Percentiles rank a stretch among this genome's conserved stretches.
Evolutionary conservation across 495 filamentous ascomycete genomes (phyloP).

Genomic region (Aspergillus mulundensis): DNA sequence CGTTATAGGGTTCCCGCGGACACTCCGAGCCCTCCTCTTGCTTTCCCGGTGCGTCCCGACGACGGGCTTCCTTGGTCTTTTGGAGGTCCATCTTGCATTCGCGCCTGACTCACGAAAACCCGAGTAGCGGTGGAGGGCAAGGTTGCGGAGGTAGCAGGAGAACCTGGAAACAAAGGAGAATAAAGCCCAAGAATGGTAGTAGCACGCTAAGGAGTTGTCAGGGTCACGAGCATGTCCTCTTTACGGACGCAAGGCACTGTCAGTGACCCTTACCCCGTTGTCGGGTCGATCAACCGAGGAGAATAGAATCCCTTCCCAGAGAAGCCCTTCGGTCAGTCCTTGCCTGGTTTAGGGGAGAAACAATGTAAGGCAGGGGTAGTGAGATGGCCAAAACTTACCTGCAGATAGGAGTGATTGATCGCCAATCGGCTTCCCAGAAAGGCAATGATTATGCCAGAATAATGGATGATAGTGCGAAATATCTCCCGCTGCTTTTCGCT

Average conservation of each 20-base stretch:
- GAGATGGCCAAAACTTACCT: slow-evolving; percentile 12
- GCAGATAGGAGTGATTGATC: slow-evolving; percentile 18
- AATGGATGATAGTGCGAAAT: slow-evolving; percentile 13
- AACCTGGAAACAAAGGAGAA: not conserved
- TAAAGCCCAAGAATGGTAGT: not conserved
- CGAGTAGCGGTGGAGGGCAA: not conserved
- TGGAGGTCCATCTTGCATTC: slow-evolving; percentile 42
- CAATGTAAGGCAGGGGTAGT: not conserved
- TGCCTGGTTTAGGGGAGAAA: slow-evolving; percentile 13
- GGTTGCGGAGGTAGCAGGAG: not conserved
- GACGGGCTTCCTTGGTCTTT: slow-evolving; percentile 44
- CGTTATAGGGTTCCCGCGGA: slow-evolving; percentile 36
- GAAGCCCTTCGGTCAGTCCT: slow-evolving; percentile 21
- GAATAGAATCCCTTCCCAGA: slow-evolving; percentile 18
- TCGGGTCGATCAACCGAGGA: slow-evolving; percentile 11
- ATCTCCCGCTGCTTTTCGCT: not conserved
- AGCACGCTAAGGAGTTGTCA: slow-evolving; percentile 15
- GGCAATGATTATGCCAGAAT: slow-evolving; percentile 5
- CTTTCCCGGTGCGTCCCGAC: slow-evolving; percentile 27
- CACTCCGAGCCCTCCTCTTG: slow-evolving; percentile 43
- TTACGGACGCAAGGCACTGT: slow-evolving; percentile 23
- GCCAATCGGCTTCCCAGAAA: slow-evolving; percentile 17
- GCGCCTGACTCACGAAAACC: slow-evolving; percentile 1
- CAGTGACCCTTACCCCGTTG: slow-evolving; percentile 8
- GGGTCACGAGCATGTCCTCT: slow-evolving; percentile 23